Base-by-base conservation (phyloP, 257 asterid species). In the Scutellaria baicalensis region DNA sequence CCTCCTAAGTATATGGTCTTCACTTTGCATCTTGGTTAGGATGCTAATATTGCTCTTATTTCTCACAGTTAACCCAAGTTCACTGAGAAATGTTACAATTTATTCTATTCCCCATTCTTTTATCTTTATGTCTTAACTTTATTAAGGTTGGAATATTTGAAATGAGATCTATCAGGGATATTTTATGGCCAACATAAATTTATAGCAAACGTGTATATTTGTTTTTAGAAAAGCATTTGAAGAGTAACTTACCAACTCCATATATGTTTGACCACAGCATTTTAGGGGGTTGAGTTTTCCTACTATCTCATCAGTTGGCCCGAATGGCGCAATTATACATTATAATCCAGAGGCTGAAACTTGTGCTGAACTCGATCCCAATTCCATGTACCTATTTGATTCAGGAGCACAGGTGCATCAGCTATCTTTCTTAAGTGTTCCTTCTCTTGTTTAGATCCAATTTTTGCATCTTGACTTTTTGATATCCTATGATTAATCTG, bases 251-350 rank as follows among this genome's bases (percentile, higher is more conserved):
- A 11, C 47, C 20, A 21, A 73, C 66, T 78, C 48, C 47, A 43
- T 64, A 9, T 36, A 58, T 70, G 47, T 76, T 81, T 61, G 43
- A 21, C 71, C 60, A 73, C 90, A 93, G 97, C 84, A 89, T 78
- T 91, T 91, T 66, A 84, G 82, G 81, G 99, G 99, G 58, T 78
- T 93, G 89, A 93, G 99, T 81, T 93, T 93, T 72, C 93, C 90
- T 50, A 91, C 97, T 35, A 93, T 88, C 76, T 93, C 99, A 55
- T 91, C 96, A n/a, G 96, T 89, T 66, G 99, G 99, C 78, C 78
- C 97, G 47, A 91, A 93, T 80, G 97, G 96, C 21, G 99, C 97
- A 54, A 81, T 93, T 66, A 89, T 91, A 74, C 99, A 93, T 75
- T 93, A 91, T 79, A 44, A 59, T 56, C 97, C 99, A 8, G 88